phyloP scores from a whole-genome alignment of 495 filamentous ascomycete species.

The Penicillium fimorum region DNA sequence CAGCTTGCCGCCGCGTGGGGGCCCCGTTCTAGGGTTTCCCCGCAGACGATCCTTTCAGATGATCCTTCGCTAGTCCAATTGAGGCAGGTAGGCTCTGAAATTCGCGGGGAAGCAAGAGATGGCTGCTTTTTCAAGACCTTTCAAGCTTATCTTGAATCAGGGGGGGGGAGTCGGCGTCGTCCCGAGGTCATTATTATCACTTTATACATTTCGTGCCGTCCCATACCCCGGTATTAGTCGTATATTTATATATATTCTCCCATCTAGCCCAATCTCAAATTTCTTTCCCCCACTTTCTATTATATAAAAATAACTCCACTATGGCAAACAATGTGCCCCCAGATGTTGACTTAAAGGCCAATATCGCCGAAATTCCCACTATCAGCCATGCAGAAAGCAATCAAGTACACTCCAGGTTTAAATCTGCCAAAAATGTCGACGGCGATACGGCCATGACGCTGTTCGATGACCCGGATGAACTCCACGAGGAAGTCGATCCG shows the following conservation, averaged over 20 bases:
- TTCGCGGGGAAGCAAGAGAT: constrained; percentile 11
- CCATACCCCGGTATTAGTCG: no score
- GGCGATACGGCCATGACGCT: constrained; percentile 48
- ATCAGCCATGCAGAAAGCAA: constrained; percentile 29
- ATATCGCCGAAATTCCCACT: constrained; percentile 24
- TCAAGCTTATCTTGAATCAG: neutral
- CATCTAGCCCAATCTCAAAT: neutral
- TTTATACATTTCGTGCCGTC: neutral
- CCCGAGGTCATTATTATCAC: neutral
- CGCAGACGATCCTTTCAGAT: constrained; percentile 11
- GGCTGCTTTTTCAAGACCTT: neutral
- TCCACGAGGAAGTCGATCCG: constrained; percentile 48
- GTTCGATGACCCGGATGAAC: constrained; percentile 40
- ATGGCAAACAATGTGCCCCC: constrained; percentile 16
- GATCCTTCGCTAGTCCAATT: neutral
- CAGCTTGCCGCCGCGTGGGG: constrained; percentile 8
- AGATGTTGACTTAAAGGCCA: constrained; percentile 24
- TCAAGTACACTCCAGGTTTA: constrained; percentile 28
- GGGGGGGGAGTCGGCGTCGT: neutral
- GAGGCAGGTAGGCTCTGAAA: constrained; percentile 7
- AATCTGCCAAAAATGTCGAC: constrained; percentile 30
- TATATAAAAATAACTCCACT: neutral
- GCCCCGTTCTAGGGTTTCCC: constrained; percentile 16
- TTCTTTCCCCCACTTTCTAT: neutral
- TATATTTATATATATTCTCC: neutral